phyloP scores from a whole-genome alignment of 441 rosid species.

The Arabidopsis lyrata region DNA sequence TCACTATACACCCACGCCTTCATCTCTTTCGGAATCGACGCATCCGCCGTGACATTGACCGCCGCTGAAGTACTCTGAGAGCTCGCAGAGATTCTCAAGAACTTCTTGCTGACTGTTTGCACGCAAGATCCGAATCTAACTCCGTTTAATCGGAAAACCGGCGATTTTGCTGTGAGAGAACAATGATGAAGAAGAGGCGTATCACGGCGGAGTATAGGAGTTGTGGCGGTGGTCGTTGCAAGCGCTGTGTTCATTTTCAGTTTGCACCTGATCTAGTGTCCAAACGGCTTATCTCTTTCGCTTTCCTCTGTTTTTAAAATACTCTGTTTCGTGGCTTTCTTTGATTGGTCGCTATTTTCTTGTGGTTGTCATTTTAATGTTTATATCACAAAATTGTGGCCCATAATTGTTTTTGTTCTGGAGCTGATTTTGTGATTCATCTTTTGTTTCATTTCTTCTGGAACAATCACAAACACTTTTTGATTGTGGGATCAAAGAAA shows the following conservation, averaged over 20 bases:
- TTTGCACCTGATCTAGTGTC: slow-evolving; percentile 19
- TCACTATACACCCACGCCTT: slow-evolving; percentile 85
- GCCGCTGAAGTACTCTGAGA: slow-evolving; percentile 65
- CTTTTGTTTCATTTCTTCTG: background rate
- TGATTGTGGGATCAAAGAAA: background rate
- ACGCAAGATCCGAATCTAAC: slow-evolving; percentile 23
- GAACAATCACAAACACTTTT: background rate
- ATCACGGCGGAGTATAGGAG: slow-evolving; percentile 46
- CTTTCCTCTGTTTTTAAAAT: slow-evolving; percentile 20
- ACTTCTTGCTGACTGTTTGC: slow-evolving; percentile 1
- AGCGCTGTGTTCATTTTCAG: slow-evolving; percentile 48
- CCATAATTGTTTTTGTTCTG: background rate
- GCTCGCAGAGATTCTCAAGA: slow-evolving; percentile 55
- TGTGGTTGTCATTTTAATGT: slow-evolving; percentile 31
- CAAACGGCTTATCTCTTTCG: slow-evolving; percentile 47
- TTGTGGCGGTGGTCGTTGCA: slow-evolving; percentile 52
- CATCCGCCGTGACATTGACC: slow-evolving; percentile 47
- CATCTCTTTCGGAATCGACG: slow-evolving; percentile 66
- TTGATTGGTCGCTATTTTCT: slow-evolving; percentile 14
- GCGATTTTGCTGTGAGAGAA: slow-evolving; percentile 36
- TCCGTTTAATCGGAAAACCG: slow-evolving; percentile 37
- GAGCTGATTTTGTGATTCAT: background rate
- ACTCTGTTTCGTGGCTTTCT: slow-evolving; percentile 13
- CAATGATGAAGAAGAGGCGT: slow-evolving; percentile 37
- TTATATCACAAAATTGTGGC: background rate